Conservation (phyloP, 2,329 filamentous ascomycete species). For the Trichoderma simmonsii region DNA sequence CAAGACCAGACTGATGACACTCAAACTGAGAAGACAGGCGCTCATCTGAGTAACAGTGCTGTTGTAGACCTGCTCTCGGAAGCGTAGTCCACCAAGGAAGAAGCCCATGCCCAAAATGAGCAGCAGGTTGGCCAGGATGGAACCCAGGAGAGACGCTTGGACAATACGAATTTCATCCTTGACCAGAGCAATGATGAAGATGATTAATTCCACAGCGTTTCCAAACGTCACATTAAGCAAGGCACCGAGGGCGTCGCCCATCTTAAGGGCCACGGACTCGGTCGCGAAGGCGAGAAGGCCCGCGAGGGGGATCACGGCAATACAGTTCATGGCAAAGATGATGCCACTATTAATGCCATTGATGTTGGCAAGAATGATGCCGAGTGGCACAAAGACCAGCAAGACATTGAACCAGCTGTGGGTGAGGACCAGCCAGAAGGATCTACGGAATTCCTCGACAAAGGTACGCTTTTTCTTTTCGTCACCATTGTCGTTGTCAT, state of each 20-base stretch:
- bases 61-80: constrained; percentile 91
- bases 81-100: constrained; percentile 79
- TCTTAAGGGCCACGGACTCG: constrained; percentile 67
- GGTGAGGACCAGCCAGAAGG: constrained; percentile 56
- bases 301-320: constrained; percentile 73
- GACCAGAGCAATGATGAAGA: constrained; percentile 75
- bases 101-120: constrained; percentile 92
- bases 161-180: constrained; percentile 88
- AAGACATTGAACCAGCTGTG: constrained; percentile 77
- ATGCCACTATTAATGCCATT: constrained; percentile 54
- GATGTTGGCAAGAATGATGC: constrained; percentile 62
- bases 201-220: constrained; percentile 76
- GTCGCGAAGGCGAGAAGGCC: constrained; percentile 70
- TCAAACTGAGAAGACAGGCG: constrained; percentile 84
- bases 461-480: constrained; percentile 41
- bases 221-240: constrained; percentile 75
- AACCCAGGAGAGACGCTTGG: constrained; percentile 84
- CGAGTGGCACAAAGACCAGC: constrained; percentile 73
- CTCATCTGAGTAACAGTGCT: constrained; percentile 96
- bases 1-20: constrained; percentile 82
- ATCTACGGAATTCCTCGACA: constrained; percentile 48
- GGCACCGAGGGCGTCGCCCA: constrained; percentile 71
- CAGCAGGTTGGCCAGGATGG: constrained; percentile 82
- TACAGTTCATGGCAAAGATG: constrained; percentile 70
- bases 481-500: constrained; percentile 29